A percentile compares a stretch with the other conserved stretches of the same genome.
These are phyloP conservation scores for Fusarium ramigenum DNA, from an alignment of 2,329 filamentous ascomycete genomes.

Conservation along the genomic window DNA sequence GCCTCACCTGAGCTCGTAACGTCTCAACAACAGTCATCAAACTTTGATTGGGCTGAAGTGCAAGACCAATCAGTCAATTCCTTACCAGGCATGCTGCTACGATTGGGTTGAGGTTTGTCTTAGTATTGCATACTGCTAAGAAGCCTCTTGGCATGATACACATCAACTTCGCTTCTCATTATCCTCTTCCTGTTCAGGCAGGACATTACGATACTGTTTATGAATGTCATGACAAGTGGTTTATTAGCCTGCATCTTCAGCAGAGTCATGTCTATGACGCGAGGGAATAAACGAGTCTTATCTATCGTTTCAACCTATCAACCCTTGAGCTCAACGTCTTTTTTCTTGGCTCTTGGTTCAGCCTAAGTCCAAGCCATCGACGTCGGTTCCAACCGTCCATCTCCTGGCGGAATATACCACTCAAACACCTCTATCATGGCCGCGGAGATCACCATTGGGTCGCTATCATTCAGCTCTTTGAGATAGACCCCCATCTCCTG, in stretches of 20 bases:
- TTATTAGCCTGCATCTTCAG: background rate
- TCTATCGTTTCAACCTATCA: constrained; percentile 16
- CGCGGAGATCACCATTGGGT: constrained; percentile 15
- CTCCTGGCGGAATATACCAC: background rate
- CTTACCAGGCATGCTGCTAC: constrained; percentile 24
- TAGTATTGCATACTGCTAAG: constrained; percentile 29
- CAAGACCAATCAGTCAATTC: constrained; percentile 29
- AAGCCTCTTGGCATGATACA: constrained; percentile 24
- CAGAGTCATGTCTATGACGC: constrained; percentile 28
- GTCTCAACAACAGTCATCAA: constrained; percentile 31
- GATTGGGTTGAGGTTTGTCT: constrained; percentile 34
- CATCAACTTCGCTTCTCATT: background rate
- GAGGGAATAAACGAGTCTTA: constrained; percentile 21
- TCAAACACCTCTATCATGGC: constrained; percentile 2
- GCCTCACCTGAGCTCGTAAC: constrained; percentile 28
- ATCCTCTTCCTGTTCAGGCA: constrained; percentile 10
- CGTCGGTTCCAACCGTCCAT: constrained; percentile 11
- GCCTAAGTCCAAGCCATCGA: constrained; percentile 3
- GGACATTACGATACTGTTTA: background rate
- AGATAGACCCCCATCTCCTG: constrained; percentile 26
- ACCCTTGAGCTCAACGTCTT: background rate
- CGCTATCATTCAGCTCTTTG: constrained; percentile 4
- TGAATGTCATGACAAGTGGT: constrained; percentile 7
- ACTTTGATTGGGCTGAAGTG: constrained; percentile 24
- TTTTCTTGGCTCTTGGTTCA: constrained; percentile 7